Percentiles rank a stretch among this genome's conserved stretches.
Evolutionary conservation across 1,139 yeast genomes (phyloP).

Genomic region (Saccharomyces pastorianus): DNA sequence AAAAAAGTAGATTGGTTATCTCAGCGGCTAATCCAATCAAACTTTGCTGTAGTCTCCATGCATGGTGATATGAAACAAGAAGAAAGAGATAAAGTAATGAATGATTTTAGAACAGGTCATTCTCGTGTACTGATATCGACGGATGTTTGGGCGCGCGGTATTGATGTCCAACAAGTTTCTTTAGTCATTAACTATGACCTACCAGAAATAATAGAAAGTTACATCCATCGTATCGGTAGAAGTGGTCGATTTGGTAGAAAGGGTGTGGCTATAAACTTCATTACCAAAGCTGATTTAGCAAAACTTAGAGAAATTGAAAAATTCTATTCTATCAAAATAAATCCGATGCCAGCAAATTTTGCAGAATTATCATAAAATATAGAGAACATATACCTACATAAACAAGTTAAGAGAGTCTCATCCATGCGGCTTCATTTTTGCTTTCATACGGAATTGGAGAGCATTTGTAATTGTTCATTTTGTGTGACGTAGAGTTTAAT

Average conservation of each 20-base stretch:
- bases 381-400: not conserved
- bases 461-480: slow-evolving; percentile 31
- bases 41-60: slow-evolving; percentile 88
- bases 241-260: slow-evolving; percentile 94
- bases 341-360: slow-evolving; percentile 81
- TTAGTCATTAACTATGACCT: slow-evolving; percentile 87
- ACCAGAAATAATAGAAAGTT: slow-evolving; percentile 79
- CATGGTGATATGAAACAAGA: slow-evolving; percentile 97
- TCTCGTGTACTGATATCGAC: slow-evolving; percentile 86
- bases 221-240: slow-evolving; percentile 89
- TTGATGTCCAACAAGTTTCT: slow-evolving; percentile 96
- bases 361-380: slow-evolving; percentile 32
- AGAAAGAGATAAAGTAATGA: slow-evolving; percentile 83
- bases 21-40: slow-evolving; percentile 65
- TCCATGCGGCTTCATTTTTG: not conserved
- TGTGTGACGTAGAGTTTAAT: slow-evolving; percentile 33
- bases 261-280: slow-evolving; percentile 87
- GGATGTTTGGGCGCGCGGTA: slow-evolving; percentile 97
- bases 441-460: not conserved
- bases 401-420: not conserved
- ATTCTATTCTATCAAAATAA: slow-evolving; percentile 68
- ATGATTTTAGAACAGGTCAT: slow-evolving; percentile 68
- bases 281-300: slow-evolving; percentile 59
- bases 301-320: slow-evolving; percentile 63
- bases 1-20: slow-evolving; percentile 88